These are phyloP conservation scores for Microascus cirrosus DNA, from an alignment of 2,329 filamentous ascomycete genomes.

Conservation along the genomic window DNA sequence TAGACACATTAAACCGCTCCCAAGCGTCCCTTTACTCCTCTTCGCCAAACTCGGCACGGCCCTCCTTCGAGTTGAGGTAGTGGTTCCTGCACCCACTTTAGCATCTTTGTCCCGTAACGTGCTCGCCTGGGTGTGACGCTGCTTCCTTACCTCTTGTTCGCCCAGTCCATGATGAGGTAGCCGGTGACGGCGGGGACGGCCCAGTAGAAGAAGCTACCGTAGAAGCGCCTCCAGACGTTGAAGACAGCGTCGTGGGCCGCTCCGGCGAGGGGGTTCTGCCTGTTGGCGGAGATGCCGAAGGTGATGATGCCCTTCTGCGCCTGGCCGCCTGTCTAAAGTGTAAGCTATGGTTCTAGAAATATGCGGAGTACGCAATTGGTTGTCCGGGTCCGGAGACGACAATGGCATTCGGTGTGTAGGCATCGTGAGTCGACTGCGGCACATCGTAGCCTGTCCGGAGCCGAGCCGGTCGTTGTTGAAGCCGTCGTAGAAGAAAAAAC, in stretches of 20 bases:
- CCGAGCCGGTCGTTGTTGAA: not conserved
- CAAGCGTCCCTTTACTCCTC: slow-evolving; percentile 24
- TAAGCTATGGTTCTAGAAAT: not conserved
- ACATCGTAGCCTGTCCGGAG: not conserved
- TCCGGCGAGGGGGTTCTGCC: slow-evolving; percentile 78
- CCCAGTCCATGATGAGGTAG: slow-evolving; percentile 85
- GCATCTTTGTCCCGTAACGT: not conserved
- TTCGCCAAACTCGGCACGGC: slow-evolving; percentile 43
- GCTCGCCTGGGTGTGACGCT: not conserved
- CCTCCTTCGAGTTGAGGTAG: slow-evolving; percentile 71
- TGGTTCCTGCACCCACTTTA: slow-evolving; percentile 48
- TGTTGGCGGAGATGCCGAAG: slow-evolving; percentile 77
- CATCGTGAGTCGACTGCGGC: not conserved
- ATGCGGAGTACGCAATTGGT: not conserved
- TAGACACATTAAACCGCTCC: slow-evolving; percentile 13
- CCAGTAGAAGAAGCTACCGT: slow-evolving; percentile 80
- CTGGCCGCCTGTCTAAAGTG: slow-evolving; percentile 1
- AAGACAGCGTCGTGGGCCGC: slow-evolving; percentile 74
- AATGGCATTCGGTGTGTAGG: not conserved
- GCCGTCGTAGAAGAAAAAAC: not conserved
- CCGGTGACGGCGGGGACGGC: slow-evolving; percentile 65
- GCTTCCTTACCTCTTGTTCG: slow-evolving; percentile 65
- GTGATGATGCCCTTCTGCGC: slow-evolving; percentile 49
- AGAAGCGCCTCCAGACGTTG: slow-evolving; percentile 86
- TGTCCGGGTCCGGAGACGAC: too few species aligned